Percentiles rank a stretch among this genome's conserved stretches.
These are phyloP conservation scores for Chimonanthus praecox DNA, from an alignment of 164 flowering plant genomes.

Conservation along the genomic window DNA sequence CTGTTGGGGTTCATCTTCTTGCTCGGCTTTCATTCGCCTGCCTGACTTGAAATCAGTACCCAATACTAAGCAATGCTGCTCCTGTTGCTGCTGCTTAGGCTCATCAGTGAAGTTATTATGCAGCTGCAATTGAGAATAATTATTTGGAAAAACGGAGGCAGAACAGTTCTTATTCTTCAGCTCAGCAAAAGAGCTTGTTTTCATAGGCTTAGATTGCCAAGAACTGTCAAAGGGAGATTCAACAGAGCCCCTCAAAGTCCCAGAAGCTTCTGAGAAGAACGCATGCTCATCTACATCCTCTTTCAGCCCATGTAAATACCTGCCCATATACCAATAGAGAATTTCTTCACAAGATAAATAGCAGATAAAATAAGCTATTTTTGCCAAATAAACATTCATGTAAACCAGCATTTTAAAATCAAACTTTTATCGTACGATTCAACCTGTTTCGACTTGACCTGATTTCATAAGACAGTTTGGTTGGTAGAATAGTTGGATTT, in stretches of 20 bases:
- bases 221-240: constrained; percentile 13
- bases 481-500: too few relatives aligned
- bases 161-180: neutral
- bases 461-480: too few relatives aligned
- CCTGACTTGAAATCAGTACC: constrained; percentile 35
- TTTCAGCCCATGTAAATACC: constrained; percentile 26
- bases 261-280: constrained; percentile 31
- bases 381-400: neutral
- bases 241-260: constrained; percentile 9
- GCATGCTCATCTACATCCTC: constrained; percentile 29
- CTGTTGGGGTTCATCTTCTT: constrained; percentile 26
- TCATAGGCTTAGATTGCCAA: constrained; percentile 8
- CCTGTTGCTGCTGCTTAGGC: constrained; percentile 11
- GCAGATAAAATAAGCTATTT: neutral
- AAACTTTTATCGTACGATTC: too few relatives aligned
- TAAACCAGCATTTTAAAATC: too few relatives aligned
- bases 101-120: too few relatives aligned
- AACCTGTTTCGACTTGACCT: too few relatives aligned
- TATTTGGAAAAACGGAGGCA: constrained; percentile 6
- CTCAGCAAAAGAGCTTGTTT: too few relatives aligned
- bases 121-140: constrained; percentile 4
- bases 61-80: constrained; percentile 36
- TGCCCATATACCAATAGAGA: constrained; percentile 1
- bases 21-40: constrained; percentile 14
- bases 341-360: neutral